These are phyloP conservation scores for Hansenula anomala DNA, from an alignment of 1,139 yeast species.

Conservation along the genomic window DNA sequence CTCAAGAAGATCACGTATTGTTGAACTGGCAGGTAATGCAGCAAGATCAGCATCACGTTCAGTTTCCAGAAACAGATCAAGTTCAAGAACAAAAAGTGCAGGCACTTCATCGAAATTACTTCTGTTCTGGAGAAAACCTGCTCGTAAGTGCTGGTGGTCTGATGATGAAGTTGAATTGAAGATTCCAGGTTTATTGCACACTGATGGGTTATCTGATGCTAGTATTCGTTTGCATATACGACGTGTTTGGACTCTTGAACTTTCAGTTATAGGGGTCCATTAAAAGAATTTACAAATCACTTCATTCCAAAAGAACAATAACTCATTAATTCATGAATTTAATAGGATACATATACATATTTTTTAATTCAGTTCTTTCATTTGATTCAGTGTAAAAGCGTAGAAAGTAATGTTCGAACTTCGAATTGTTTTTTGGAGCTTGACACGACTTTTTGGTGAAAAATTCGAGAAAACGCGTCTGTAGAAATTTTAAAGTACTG, in stretches of 20 bases:
- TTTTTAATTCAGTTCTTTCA: too few species aligned
- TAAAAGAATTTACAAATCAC: constrained; percentile 6
- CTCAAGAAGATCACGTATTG: constrained; percentile 42
- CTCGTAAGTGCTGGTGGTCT: constrained; percentile 99
- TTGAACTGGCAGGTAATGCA: constrained; percentile 37
- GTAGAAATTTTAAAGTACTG: too few species aligned
- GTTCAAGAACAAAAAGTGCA: constrained; percentile 37
- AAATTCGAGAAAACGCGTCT: neutral
- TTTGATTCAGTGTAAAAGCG: too few species aligned
- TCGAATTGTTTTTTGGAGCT: too few species aligned
- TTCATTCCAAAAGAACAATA: neutral
- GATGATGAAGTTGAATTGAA: constrained; percentile 55
- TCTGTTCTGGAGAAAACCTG: constrained; percentile 96
- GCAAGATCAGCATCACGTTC: constrained; percentile 44
- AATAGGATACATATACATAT: too few species aligned
- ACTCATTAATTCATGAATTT: too few species aligned
- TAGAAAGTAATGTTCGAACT: too few species aligned
- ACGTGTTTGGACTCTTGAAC: constrained; percentile 38
- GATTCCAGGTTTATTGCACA: constrained; percentile 32
- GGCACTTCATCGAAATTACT: constrained; percentile 66
- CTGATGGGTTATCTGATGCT: constrained; percentile 15
- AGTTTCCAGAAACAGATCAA: constrained; percentile 41
- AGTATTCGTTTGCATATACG: constrained; percentile 33
- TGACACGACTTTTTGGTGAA: neutral
- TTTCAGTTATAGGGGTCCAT: constrained; percentile 36